These are phyloP conservation scores for Kickxella alabastrina DNA, from an alignment of 192 early-diverging fungal genomes.

Conservation along the genomic window DNA sequence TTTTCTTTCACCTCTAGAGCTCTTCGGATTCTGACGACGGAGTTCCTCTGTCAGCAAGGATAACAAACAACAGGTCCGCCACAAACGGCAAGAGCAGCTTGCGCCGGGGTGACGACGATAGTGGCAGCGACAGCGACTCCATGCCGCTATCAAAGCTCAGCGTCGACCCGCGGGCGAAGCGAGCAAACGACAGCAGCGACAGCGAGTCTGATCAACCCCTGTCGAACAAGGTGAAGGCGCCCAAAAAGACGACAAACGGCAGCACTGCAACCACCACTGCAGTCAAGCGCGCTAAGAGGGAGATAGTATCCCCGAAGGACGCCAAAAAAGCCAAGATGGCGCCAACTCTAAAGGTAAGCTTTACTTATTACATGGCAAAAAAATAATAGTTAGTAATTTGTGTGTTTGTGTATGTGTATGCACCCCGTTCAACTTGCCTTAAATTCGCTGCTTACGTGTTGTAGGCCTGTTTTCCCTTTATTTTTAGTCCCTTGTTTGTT, in stretches of 20 bases:
- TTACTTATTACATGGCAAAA: too few species aligned
- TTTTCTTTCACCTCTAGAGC: conserved; percentile 19
- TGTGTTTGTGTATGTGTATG: too few species aligned
- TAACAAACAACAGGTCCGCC: conserved; percentile 8
- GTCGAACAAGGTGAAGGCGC: conserved; percentile 26
- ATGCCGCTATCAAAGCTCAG: conserved; percentile 32
- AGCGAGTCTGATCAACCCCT: conserved; percentile 49
- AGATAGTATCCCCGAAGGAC: not conserved
- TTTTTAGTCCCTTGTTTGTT: too few species aligned
- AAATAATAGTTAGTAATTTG: too few species aligned
- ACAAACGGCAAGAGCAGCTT: conserved; percentile 2
- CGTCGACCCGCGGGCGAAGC: not conserved
- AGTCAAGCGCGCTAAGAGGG: conserved; percentile 2
- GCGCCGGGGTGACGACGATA: too few species aligned
- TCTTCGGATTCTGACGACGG: conserved; percentile 48
- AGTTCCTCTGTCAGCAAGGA: conserved; percentile 29
- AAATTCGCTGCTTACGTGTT: too few species aligned
- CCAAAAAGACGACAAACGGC: conserved; percentile 5
- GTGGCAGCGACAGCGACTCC: conserved; percentile 25
- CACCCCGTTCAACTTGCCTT: too few species aligned
- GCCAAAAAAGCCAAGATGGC: too few species aligned
- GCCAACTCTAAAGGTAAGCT: too few species aligned
- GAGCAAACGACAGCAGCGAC: conserved; percentile 9
- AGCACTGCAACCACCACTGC: not conserved
- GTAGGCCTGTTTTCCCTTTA: too few species aligned